phyloP scores from a whole-genome alignment of 179 eudicot genomes.

The Spinacia oleracea region DNA sequence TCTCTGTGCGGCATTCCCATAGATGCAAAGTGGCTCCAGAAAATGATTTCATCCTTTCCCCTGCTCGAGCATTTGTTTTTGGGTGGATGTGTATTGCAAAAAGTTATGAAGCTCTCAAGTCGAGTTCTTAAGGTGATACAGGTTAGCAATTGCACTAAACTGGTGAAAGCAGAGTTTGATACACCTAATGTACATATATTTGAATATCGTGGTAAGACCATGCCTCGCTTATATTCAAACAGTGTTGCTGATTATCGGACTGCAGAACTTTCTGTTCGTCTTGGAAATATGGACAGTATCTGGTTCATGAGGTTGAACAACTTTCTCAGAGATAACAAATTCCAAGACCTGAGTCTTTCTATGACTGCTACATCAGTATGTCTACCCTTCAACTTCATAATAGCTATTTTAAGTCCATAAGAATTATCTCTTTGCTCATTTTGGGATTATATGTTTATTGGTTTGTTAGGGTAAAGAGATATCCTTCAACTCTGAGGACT shows the following conservation, averaged over 20 bases:
- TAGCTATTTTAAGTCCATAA: neutral
- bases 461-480: slow-evolving; percentile 3
- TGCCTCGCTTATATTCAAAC: slow-evolving; percentile 21
- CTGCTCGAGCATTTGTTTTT: slow-evolving; percentile 24
- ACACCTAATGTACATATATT: slow-evolving; percentile 23
- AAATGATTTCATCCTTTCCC: slow-evolving; percentile 22
- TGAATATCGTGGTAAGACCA: slow-evolving; percentile 12
- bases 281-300: slow-evolving; percentile 13
- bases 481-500: slow-evolving; percentile 12
- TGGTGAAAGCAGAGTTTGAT: slow-evolving; percentile 24
- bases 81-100: slow-evolving; percentile 18
- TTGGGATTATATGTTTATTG: neutral
- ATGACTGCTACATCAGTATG: slow-evolving; percentile 20
- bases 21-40: slow-evolving; percentile 8
- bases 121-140: slow-evolving; percentile 16
- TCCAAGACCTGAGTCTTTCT: slow-evolving; percentile 21
- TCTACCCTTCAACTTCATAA: neutral
- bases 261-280: slow-evolving; percentile 14
- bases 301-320: slow-evolving; percentile 25
- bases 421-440: neutral
- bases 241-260: slow-evolving; percentile 18
- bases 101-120: slow-evolving; percentile 26
- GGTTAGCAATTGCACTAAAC: slow-evolving; percentile 8
- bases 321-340: slow-evolving; percentile 24
- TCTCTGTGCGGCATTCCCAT: slow-evolving; percentile 21